These are phyloP conservation scores for Pterocarpus santalinus DNA, from an alignment of 306 rosid genomes.

Conservation along the genomic window DNA sequence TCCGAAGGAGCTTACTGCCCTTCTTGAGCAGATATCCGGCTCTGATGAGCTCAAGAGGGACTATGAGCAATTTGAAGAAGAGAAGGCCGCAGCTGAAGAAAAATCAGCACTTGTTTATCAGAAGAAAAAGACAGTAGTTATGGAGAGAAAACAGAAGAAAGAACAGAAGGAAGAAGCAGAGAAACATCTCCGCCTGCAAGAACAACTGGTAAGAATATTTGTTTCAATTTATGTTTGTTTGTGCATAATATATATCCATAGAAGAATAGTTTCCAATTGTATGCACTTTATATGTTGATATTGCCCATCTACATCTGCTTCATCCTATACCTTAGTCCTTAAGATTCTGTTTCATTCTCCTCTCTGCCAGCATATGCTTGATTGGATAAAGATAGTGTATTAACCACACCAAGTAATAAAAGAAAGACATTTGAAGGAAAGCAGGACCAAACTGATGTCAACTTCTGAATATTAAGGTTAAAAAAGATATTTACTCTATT, in stretches of 20 bases:
- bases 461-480: no score
- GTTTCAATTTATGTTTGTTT: conserved; percentile 45
- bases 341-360: neutral
- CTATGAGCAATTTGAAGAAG: conserved; percentile 87
- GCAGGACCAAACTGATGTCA: neutral
- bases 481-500: no score
- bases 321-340: neutral
- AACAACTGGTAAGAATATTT: conserved; percentile 68
- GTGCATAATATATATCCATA: neutral
- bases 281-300: conserved; percentile 9
- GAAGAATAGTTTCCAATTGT: neutral
- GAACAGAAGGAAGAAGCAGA: conserved; percentile 98
- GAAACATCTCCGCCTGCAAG: conserved; percentile 82
- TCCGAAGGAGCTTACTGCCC: conserved; percentile 91
- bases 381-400: neutral
- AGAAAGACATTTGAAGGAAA: conserved; percentile 13
- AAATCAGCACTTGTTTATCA: conserved; percentile 88
- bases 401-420: neutral
- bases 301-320: neutral
- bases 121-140: conserved; percentile 84
- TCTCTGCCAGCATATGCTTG: neutral
- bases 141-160: conserved; percentile 97
- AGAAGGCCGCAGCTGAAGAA: conserved; percentile 87
- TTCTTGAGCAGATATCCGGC: conserved; percentile 96
- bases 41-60: conserved; percentile 93